Conservation (phyloP, 1,284 basidiomycete species). For the Cutaneotrichosporon sp. region DNA sequence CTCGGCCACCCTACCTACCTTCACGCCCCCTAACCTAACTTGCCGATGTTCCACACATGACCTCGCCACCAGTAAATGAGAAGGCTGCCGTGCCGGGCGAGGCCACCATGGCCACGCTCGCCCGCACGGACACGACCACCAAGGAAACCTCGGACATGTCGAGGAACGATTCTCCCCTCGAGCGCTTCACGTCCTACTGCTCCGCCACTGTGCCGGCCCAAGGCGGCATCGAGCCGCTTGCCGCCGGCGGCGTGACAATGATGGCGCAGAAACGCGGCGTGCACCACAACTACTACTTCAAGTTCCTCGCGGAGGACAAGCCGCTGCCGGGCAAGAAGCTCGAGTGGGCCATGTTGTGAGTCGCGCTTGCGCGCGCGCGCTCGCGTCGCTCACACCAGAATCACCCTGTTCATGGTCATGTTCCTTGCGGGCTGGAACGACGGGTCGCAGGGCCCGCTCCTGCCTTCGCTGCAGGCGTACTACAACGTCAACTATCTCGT, state of each 20-base stretch:
- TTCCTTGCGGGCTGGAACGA: constrained; percentile 59
- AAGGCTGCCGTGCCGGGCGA: background rate
- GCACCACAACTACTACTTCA: constrained; percentile 21
- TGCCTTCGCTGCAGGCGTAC: constrained; percentile 56
- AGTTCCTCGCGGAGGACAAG: constrained; percentile 21
- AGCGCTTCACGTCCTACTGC: background rate
- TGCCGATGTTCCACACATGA: background rate
- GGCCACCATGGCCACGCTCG: background rate
- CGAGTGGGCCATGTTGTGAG: constrained; percentile 32
- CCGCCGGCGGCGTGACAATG: background rate
- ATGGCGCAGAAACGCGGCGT: background rate
- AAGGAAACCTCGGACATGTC: background rate
- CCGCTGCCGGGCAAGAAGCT: constrained; percentile 20
- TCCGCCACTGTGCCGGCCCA: background rate
- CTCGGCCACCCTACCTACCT: background rate
- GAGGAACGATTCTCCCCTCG: background rate
- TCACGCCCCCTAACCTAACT: background rate
- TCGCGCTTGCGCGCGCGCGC: too few species aligned
- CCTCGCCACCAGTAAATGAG: background rate
- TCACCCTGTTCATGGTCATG: constrained; percentile 35
- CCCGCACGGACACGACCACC: background rate
- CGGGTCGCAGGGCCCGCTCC: constrained; percentile 57
- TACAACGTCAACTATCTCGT: constrained; percentile 49
- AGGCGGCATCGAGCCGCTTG: background rate
- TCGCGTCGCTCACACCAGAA: constrained; percentile 15